Evolutionary conservation across 257 asterid species (phyloP).

Genomic region (Fraxinus americana): DNA sequence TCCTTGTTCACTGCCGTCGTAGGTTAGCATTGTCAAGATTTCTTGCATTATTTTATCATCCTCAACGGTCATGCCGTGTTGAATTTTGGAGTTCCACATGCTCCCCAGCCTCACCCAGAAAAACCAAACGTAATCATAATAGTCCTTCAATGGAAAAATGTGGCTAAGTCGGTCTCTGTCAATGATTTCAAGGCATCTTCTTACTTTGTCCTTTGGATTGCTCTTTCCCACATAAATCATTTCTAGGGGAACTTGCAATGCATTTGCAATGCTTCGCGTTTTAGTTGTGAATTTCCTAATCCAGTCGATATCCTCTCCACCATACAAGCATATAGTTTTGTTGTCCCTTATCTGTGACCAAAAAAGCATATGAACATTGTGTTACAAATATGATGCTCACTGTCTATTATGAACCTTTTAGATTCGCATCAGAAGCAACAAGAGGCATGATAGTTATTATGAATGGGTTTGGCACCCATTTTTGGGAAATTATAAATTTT

Average conservation of each 20-base stretch:
- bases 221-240: no score
- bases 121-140: no score
- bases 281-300: slow-evolving; percentile 60
- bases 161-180: no score
- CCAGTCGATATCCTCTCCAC: slow-evolving; percentile 93
- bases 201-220: no score
- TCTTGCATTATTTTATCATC: slow-evolving; percentile 67
- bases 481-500: no score
- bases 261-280: slow-evolving; percentile 41
- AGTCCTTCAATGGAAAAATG: no score
- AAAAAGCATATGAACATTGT: background rate
- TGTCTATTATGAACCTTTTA: background rate
- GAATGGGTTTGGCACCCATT: no score
- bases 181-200: no score
- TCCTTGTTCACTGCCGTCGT: slow-evolving; percentile 72
- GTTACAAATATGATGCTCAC: no score
- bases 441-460: background rate
- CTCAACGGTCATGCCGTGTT: slow-evolving; percentile 53
- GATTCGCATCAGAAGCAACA: background rate
- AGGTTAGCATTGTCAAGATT: slow-evolving; percentile 61
- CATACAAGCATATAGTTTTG: slow-evolving; percentile 75
- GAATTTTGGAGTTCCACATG: no score
- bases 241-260: slow-evolving; percentile 42
- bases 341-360: slow-evolving; percentile 47
- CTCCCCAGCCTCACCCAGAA: no score